Evolutionary conservation across 75 land plant genomes (phyloP).

Genomic region (Picea sitchensis): DNA sequence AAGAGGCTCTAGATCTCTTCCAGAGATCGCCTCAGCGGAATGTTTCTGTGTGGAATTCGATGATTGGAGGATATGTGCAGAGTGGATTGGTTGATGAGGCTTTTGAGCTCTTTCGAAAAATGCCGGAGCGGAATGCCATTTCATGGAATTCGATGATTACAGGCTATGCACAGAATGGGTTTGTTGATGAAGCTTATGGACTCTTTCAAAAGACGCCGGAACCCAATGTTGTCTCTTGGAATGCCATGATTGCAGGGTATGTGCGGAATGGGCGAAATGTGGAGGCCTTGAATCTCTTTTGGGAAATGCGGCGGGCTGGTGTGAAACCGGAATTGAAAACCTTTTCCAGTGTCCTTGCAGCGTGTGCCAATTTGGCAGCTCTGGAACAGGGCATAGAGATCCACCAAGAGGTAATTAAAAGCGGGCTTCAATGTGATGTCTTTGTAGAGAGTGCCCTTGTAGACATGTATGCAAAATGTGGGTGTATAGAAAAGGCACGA

Average conservation of each 20-base stretch:
- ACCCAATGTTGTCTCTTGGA: not conserved
- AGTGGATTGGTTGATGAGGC: conserved; percentile 5
- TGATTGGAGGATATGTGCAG: conserved; percentile 9
- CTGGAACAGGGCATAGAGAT: conserved; percentile 25
- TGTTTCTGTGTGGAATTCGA: not conserved
- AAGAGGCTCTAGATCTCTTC: conserved; percentile 17
- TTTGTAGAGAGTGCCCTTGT: conserved; percentile 30
- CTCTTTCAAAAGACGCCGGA: not conserved
- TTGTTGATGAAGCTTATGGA: conserved; percentile 1
- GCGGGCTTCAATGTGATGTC: conserved; percentile 19
- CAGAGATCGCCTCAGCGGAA: conserved; percentile 3
- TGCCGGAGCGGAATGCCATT: not conserved
- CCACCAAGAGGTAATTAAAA: conserved; percentile 21
- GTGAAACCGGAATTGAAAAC: conserved; percentile 36
- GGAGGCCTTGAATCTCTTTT: no score
- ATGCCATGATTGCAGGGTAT: no score
- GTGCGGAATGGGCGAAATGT: no score
- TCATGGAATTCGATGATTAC: conserved; percentile 13
- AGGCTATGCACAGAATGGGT: conserved; percentile 10
- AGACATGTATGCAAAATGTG: conserved; percentile 53
- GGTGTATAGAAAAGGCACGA: conserved; percentile 35
- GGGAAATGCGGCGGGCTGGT: conserved; percentile 18
- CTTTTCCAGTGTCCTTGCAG: conserved; percentile 35
- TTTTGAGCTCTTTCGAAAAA: not conserved
- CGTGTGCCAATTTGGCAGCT: conserved; percentile 39